Base-by-base conservation (phyloP, 805 yeast genomes). In the Zygotorulaspora chibaensis region DNA sequence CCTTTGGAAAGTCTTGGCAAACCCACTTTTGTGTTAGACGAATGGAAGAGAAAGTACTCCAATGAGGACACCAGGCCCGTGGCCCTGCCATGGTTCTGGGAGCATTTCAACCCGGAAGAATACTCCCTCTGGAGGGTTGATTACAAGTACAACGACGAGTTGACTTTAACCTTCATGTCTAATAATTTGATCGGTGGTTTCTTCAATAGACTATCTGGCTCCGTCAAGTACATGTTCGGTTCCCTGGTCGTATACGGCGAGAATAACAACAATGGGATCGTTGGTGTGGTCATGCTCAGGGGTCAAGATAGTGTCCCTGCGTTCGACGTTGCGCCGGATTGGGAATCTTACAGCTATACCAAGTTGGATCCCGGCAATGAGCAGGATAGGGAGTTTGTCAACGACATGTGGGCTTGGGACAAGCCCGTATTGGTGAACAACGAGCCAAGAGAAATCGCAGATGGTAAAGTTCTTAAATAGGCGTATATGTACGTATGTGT, bases 81-180 rank as follows among this genome's bases (percentile, higher is more conserved):
- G 57, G 96, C 97, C 57, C 77, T 91, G 59, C 98, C 98, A 69
- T 93, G 91, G 90, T 93, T 91, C 90, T 93, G 96, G 96, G 85
- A 84, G 69, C 83, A 85, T 76, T 91, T 77, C 79, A 84, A 91
- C 75, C 81, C 93, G 56, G 77, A 81, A 55, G 98, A 91, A 74
- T 91, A 90, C 88, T 90, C 98, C 46, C 70, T 91, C 62, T 91
- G 88, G 88, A 87, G 79, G 79, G 95, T 90, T 63, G 95, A 81
- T 68, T 91, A 85, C 90, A 89, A 87, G 80, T 91, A 93, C 80
- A 90, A 93, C 73, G 98, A 91, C 62, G 99, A 91, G 79, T 81
- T 91, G 72, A 91, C 97, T 59, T 75, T 86, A 72, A 86, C 96
- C 57, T 91, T 91, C 79, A 93, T 93, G 98, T 87, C 98, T 62